Conservation (phyloP, 2,329 filamentous ascomycete species). For the Colletotrichum sp. region DNA sequence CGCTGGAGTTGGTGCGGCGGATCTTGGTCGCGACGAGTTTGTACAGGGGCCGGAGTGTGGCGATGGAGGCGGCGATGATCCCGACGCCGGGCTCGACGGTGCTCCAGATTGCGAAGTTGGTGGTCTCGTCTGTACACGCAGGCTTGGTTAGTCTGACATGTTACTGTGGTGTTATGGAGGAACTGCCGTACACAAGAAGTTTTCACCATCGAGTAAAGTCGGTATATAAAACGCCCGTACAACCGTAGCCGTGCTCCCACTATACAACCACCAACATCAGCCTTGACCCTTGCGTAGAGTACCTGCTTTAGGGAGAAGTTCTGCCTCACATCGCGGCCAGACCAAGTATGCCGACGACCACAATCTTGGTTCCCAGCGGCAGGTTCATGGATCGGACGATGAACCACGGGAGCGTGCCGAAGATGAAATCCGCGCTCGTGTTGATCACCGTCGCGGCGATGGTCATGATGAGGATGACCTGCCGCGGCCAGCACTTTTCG, state of each 20-base stretch:
- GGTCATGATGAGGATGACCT: slow-evolving; percentile 31
- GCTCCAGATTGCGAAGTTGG: slow-evolving; percentile 49
- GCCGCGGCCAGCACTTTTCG: slow-evolving; percentile 32
- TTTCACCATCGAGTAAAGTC: slow-evolving; percentile 35
- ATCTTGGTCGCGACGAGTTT: not conserved
- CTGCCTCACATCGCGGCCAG: slow-evolving; percentile 33
- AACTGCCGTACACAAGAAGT: slow-evolving; percentile 34
- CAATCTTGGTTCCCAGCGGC: slow-evolving; percentile 40
- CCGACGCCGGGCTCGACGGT: slow-evolving; percentile 48
- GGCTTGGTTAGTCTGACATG: no score
- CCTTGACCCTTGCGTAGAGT: not conserved
- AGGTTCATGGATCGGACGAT: slow-evolving; percentile 45
- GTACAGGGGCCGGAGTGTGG: slow-evolving; percentile 40
- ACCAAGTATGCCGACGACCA: slow-evolving; percentile 33
- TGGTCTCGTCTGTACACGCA: slow-evolving; percentile 32
- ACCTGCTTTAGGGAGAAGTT: not conserved
- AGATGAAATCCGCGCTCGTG: slow-evolving; percentile 41
- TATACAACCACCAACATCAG: not conserved
- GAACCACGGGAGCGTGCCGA: slow-evolving; percentile 42
- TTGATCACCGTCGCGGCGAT: slow-evolving; percentile 43
- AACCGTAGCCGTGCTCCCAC: slow-evolving; percentile 40
- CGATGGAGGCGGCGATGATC: slow-evolving; percentile 40
- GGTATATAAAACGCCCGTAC: slow-evolving; percentile 47
- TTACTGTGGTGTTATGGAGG: accelerated
- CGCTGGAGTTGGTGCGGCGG: not conserved